A percentile compares a stretch with the other conserved stretches of the same genome.
These are phyloP conservation scores for Lithocarpus polystachyus DNA, from an alignment of 306 rosid species.

Conservation along the genomic window DNA sequence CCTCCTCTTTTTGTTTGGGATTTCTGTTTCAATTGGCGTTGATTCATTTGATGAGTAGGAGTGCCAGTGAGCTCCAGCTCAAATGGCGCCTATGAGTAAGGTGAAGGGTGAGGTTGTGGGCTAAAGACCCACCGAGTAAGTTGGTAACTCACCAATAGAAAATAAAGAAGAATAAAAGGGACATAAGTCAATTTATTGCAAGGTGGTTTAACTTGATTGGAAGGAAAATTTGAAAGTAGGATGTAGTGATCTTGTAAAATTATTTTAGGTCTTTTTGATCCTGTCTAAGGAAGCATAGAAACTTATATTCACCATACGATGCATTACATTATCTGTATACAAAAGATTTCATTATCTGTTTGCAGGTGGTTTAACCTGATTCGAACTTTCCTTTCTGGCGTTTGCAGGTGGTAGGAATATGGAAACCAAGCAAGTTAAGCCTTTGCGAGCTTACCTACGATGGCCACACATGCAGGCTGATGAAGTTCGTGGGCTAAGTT, in stretches of 20 bases:
- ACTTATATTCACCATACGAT: background rate
- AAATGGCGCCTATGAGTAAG: too few relatives aligned
- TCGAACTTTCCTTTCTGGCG: slow-evolving; percentile 20
- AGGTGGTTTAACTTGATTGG: background rate
- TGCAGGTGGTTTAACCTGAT: too few relatives aligned
- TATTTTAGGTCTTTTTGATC: background rate
- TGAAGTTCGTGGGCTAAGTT: slow-evolving; percentile 71
- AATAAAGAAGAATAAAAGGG: background rate
- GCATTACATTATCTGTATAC: background rate
- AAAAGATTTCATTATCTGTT: background rate
- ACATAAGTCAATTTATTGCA: background rate
- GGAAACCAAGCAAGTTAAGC: slow-evolving; percentile 40
- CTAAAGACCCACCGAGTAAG: too few relatives aligned
- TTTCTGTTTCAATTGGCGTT: background rate
- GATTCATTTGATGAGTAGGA: too few relatives aligned
- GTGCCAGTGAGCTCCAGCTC: too few relatives aligned
- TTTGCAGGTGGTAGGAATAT: slow-evolving; percentile 52
- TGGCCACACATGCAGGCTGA: slow-evolving; percentile 94
- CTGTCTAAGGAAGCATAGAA: background rate
- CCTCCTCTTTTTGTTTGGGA: background rate
- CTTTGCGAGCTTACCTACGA: slow-evolving; percentile 58
- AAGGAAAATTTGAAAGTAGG: background rate
- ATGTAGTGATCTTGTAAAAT: background rate
- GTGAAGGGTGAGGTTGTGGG: too few relatives aligned
- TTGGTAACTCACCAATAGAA: too few relatives aligned